Percentiles rank a stretch among this genome's conserved stretches.
These are phyloP conservation scores for Cornus suecica DNA, from an alignment of 148 eudicot genomes.

Conservation along the genomic window DNA sequence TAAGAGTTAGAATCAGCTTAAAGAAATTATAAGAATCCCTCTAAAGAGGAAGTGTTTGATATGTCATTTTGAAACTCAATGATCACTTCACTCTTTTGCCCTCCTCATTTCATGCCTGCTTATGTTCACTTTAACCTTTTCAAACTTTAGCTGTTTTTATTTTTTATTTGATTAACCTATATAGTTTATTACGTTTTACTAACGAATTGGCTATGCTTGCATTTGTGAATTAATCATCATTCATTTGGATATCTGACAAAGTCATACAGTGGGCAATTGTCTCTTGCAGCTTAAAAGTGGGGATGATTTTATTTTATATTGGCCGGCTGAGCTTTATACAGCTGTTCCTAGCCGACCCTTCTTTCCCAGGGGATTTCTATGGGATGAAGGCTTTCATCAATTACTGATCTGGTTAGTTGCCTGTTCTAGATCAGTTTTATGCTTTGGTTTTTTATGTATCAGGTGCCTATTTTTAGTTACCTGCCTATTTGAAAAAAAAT, in stretches of 20 bases:
- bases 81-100: not conserved
- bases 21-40: not conserved
- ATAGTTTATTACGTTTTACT: not conserved
- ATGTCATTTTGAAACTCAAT: not conserved
- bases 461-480: not conserved
- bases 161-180: not conserved
- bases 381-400: slow-evolving; percentile 99
- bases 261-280: slow-evolving; percentile 27
- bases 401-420: slow-evolving; percentile 73
- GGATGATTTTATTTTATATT: slow-evolving; percentile 61
- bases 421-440: slow-evolving; percentile 11
- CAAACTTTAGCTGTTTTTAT: not conserved
- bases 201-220: not conserved
- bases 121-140: not conserved
- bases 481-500: not conserved
- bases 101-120: not conserved
- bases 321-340: slow-evolving; percentile 98
- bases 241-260: slow-evolving; percentile 26
- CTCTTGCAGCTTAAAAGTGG: slow-evolving; percentile 48
- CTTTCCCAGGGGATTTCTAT: slow-evolving; percentile 93
- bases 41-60: not conserved
- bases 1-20: not conserved
- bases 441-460: not conserved
- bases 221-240: not conserved
- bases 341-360: slow-evolving; percentile 98